Evolutionary conservation across 2,329 filamentous ascomycete genomes (phyloP).

Genomic region (Mycosphaerella sp.): DNA sequence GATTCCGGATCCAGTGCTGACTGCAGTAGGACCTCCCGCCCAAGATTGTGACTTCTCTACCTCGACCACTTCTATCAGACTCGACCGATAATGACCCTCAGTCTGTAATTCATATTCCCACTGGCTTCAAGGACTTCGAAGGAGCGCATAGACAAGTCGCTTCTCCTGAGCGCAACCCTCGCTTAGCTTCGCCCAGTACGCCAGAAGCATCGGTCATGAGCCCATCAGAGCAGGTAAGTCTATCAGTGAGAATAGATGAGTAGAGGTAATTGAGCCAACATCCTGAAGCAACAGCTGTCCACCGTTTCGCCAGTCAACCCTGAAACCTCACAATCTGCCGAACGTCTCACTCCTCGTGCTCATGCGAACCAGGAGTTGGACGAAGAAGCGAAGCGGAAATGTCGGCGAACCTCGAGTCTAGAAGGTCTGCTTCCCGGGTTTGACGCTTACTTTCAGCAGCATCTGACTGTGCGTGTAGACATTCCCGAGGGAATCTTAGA

Average conservation of each 20-base stretch:
- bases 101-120: slow-evolving; percentile 85
- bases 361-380: slow-evolving; percentile 74
- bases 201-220: slow-evolving; percentile 29
- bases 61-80: slow-evolving; percentile 42
- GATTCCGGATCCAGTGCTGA: slow-evolving; percentile 12
- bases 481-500: slow-evolving; percentile 43
- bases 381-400: slow-evolving; percentile 46
- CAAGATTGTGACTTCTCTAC: slow-evolving; percentile 43
- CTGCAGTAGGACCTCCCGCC: slow-evolving; percentile 32
- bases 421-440: slow-evolving; percentile 53
- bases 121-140: slow-evolving; percentile 72
- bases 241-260: not conserved
- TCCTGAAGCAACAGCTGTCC: not conserved
- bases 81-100: slow-evolving; percentile 66
- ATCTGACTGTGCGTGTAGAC: slow-evolving; percentile 33
- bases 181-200: slow-evolving; percentile 34
- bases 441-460: slow-evolving; percentile 12
- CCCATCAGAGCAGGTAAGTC: slow-evolving; percentile 29
- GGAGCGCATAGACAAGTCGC: slow-evolving; percentile 14
- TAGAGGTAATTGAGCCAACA: not conserved
- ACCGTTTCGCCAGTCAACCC: slow-evolving; percentile 65
- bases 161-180: slow-evolving; percentile 20
- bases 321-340: slow-evolving; percentile 55
- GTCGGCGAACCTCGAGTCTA: slow-evolving; percentile 65
- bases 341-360: slow-evolving; percentile 71